Evolutionary conservation across 805 yeast species (phyloP).

Genomic region (Wickerhamia fluorescens): DNA sequence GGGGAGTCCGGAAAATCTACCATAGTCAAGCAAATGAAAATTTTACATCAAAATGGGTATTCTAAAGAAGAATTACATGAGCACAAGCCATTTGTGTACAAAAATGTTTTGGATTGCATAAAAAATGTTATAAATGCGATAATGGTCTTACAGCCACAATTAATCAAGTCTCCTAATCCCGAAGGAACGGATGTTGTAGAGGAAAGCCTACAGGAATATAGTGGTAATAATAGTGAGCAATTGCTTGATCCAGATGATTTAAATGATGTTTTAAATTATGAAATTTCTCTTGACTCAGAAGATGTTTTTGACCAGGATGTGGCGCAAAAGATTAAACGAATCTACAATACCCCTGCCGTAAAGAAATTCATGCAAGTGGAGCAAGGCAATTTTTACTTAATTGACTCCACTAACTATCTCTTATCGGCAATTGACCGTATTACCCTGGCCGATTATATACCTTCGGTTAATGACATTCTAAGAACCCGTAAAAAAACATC

Average conservation of each 20-base stretch:
- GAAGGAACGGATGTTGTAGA: constrained; percentile 1
- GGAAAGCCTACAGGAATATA: constrained; percentile 8
- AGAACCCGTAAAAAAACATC: constrained; percentile 89
- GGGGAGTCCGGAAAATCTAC: constrained; percentile 86
- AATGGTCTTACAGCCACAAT: constrained; percentile 38
- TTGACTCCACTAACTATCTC: constrained; percentile 82
- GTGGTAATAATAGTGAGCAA: too few relatives aligned
- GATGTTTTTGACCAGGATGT: constrained; percentile 44
- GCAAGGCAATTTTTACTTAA: constrained; percentile 66
- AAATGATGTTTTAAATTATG: constrained; percentile 39
- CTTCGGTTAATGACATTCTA: constrained; percentile 70
- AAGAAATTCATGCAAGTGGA: constrained; percentile 48
- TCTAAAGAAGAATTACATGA: constrained; percentile 63
- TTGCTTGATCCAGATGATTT: constrained; percentile 28
- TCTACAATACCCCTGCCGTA: constrained; percentile 57
- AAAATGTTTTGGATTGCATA: constrained; percentile 72
- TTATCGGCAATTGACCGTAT: constrained; percentile 62
- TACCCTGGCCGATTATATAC: constrained; percentile 52
- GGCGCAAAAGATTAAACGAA: constrained; percentile 39
- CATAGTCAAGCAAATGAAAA: constrained; percentile 75
- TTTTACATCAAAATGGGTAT: constrained; percentile 67
- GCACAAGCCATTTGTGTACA: constrained; percentile 72
- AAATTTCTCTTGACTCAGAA: constrained; percentile 47
- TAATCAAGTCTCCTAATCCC: constrained; percentile 16
- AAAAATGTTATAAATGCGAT: constrained; percentile 65